A percentile compares a stretch with the other conserved stretches of the same genome.
These are phyloP conservation scores for Parathielavia appendiculata DNA, from an alignment of 495 filamentous ascomycete genomes.

Conservation along the genomic window DNA sequence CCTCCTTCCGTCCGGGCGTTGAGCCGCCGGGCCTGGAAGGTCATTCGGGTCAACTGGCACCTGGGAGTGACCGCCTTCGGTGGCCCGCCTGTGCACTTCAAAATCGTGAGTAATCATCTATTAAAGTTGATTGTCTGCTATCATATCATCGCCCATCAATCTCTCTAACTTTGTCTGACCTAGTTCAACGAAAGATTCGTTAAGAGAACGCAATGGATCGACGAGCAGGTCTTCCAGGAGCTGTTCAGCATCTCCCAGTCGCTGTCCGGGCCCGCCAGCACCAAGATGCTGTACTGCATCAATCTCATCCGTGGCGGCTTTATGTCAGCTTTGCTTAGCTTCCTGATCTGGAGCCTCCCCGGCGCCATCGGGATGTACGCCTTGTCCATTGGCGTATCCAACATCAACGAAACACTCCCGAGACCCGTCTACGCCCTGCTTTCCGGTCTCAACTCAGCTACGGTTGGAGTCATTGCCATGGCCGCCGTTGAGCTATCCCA, in stretches of 20 bases:
- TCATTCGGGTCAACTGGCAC: slow-evolving; percentile 54
- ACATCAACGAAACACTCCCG: slow-evolving; percentile 57
- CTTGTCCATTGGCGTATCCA: slow-evolving; percentile 61
- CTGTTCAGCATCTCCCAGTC: slow-evolving; percentile 75
- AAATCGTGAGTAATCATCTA: slow-evolving; percentile 43
- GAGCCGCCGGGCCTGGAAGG: slow-evolving; percentile 24
- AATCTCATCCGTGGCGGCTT: slow-evolving; percentile 62
- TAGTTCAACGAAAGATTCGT: slow-evolving; percentile 65
- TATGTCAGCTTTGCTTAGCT: slow-evolving; percentile 55
- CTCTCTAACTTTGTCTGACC: neutral
- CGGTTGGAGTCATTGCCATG: slow-evolving; percentile 73
- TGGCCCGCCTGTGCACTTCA: slow-evolving; percentile 66
- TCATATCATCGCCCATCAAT: too few species aligned
- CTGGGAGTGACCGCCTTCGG: slow-evolving; percentile 69
- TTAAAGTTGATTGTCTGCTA: too few species aligned
- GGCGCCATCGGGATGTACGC: slow-evolving; percentile 75
- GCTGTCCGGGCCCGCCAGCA: slow-evolving; percentile 69
- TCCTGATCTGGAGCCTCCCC: slow-evolving; percentile 70
- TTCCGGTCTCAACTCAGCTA: slow-evolving; percentile 72
- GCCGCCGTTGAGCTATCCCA: slow-evolving; percentile 69
- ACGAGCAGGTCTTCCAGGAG: slow-evolving; percentile 77
- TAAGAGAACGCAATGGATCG: slow-evolving; percentile 61
- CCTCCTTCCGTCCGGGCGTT: slow-evolving; percentile 8
- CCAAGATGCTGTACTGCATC: slow-evolving; percentile 76
- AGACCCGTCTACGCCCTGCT: slow-evolving; percentile 66